Conservation (phyloP, 768 basidiomycete species). For the Termitomyces titanicus region DNA sequence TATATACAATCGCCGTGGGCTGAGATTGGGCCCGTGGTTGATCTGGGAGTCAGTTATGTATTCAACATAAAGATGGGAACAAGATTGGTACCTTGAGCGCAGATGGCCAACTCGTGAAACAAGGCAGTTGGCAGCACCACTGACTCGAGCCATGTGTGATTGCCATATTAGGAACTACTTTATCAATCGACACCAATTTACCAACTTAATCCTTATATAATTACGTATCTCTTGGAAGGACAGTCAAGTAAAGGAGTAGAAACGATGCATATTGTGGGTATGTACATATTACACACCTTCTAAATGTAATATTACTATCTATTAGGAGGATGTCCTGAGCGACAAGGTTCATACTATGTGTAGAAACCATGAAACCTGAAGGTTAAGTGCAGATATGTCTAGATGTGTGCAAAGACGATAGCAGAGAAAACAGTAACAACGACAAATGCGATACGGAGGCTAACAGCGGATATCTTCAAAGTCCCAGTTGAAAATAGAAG, state of each 20-base stretch:
- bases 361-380: constrained; percentile 12
- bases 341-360: constrained; percentile 10
- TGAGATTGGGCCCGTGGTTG: background rate
- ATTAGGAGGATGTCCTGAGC: constrained; percentile 17
- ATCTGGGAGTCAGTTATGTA: background rate
- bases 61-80: background rate
- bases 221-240: background rate
- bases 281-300: constrained; percentile 17
- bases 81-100: too few relatives aligned
- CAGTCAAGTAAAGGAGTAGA: background rate
- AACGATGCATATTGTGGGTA: constrained; percentile 11
- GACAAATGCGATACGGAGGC: constrained; percentile 11
- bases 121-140: background rate
- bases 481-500: constrained; percentile 16
- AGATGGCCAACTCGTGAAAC: too few relatives aligned
- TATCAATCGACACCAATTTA: too few relatives aligned
- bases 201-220: too few relatives aligned
- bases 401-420: constrained; percentile 20
- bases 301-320: constrained; percentile 21
- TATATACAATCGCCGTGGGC: background rate
- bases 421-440: constrained; percentile 13
- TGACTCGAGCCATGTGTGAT: too few relatives aligned
- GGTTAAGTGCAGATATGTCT: constrained; percentile 19
- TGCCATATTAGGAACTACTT: background rate
- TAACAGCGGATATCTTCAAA: constrained; percentile 17